A percentile compares a stretch with the other conserved stretches of the same genome.
phyloP scores from a whole-genome alignment of 2,329 filamentous ascomycete genomes.

The Exophiala oligosperma region DNA sequence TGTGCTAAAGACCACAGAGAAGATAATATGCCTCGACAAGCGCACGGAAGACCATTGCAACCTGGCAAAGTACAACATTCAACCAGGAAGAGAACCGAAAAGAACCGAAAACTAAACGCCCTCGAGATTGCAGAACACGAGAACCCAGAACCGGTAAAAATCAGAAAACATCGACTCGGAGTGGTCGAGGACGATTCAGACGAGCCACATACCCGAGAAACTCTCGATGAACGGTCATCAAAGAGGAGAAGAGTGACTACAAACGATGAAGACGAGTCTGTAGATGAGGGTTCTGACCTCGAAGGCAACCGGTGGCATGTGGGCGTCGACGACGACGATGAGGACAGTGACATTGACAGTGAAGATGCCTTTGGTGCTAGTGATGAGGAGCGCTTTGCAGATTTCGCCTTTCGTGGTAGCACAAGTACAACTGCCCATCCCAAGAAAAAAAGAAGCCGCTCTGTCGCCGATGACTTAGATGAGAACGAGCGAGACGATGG shows the following conservation, averaged over 20 bases:
- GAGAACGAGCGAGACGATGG: slow-evolving; percentile 46
- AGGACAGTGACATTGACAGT: slow-evolving; percentile 69
- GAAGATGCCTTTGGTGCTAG: slow-evolving; percentile 86
- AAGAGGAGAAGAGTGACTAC: slow-evolving; percentile 36
- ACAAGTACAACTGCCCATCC: slow-evolving; percentile 18
- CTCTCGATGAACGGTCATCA: slow-evolving; percentile 37
- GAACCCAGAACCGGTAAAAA: slow-evolving; percentile 52
- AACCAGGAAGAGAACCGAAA: slow-evolving; percentile 35
- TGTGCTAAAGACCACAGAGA: background rate
- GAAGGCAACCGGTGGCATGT: slow-evolving; percentile 84
- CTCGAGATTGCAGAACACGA: slow-evolving; percentile 64
- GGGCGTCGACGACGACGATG: slow-evolving; percentile 66
- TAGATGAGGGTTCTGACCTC: slow-evolving; percentile 70
- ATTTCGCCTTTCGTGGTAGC: slow-evolving; percentile 67
- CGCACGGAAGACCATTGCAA: slow-evolving; percentile 32
- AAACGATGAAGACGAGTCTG: slow-evolving; percentile 38
- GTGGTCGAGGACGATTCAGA: slow-evolving; percentile 55
- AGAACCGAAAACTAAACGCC: slow-evolving; percentile 57
- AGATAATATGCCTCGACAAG: slow-evolving; percentile 27
- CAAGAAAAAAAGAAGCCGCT: slow-evolving; percentile 22
- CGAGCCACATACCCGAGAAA: slow-evolving; percentile 40
- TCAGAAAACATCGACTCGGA: slow-evolving; percentile 60
- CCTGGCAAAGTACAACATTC: slow-evolving; percentile 30
- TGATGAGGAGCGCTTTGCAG: slow-evolving; percentile 81
- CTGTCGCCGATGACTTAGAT: slow-evolving; percentile 48